Percentiles rank a stretch among this genome's conserved stretches.
Conservation (phyloP, 345 rosid genomes). For the Brassica rapa region DNA sequence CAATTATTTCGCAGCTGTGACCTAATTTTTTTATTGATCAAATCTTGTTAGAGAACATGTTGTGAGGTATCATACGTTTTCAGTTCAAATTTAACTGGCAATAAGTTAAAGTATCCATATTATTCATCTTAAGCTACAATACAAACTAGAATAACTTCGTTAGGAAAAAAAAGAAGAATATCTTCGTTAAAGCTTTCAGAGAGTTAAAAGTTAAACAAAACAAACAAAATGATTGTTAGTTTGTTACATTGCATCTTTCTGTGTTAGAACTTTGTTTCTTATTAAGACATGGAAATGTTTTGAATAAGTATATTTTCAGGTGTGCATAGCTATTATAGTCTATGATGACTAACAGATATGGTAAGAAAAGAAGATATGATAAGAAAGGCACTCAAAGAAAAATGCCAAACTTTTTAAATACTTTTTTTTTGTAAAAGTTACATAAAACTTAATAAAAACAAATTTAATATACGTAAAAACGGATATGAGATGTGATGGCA, state of each 20-base stretch:
- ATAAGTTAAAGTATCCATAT: neutral
- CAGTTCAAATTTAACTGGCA: neutral
- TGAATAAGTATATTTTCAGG: neutral
- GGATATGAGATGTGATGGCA: slow-evolving; percentile 40
- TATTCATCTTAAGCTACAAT: neutral
- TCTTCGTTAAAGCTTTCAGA: neutral
- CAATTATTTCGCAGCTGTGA: too few relatives aligned
- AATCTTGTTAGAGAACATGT: neutral
- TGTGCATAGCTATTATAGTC: neutral
- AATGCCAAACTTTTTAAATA: slow-evolving; percentile 30
- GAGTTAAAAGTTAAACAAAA: neutral
- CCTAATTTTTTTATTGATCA: neutral
- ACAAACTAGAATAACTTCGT: neutral
- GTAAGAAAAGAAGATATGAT: slow-evolving; percentile 15
- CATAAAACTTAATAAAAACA: neutral
- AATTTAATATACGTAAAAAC: slow-evolving; percentile 5
- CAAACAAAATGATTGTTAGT: neutral
- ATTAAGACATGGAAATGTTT: neutral
- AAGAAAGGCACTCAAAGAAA: slow-evolving; percentile 38
- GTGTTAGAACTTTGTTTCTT: too few relatives aligned
- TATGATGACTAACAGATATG: neutral
- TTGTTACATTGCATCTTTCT: neutral
- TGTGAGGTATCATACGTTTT: neutral
- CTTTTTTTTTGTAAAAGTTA: slow-evolving; percentile 15
- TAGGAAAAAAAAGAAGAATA: neutral